Base-by-base conservation (phyloP, 768 basidiomycete genomes). In the Panus rudis region DNA sequence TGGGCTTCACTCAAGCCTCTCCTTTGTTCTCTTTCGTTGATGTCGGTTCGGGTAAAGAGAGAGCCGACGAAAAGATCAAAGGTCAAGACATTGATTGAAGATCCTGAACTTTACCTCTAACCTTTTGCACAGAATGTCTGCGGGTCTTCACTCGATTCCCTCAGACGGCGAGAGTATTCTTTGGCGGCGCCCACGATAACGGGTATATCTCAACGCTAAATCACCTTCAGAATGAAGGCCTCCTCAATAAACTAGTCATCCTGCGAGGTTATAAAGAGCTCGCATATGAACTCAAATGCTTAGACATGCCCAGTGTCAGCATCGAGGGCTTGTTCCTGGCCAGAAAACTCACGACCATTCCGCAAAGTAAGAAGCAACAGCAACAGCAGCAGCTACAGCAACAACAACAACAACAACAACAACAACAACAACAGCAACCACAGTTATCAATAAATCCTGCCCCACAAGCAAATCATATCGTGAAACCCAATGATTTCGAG, bases 131-230 rank as follows among this genome's bases (percentile, higher is more conserved):
- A 60, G 62, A 72, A 48, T 72, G 72, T 51, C 67, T 84, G 24
- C 73, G 78, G 51, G 75, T 79, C 46, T 78, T 79, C 52, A 75
- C 78, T 34, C 73, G 71, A 37, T 53, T 59, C 49, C 66, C 67
- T 4, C 70, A 69, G 44, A 67, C 60, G 8, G 50, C 56, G 2
- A 60, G 56, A 39, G 61, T 71, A 12, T 68, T 68, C 57, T 68
- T 71, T 32, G 70, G 66, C 16, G 61, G 63, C 13, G 59, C 59
- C 3, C 69, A 71, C 48, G 69, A 71, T 50, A 68, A 67, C 48
- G 68, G 69, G 4, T 70, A 70, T 52, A 55, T 58, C 24, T 59
- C 67, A 14, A 64, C 61, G 7, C 56, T 71, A 23, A 63, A 57
- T 25, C 53, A 56, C 41, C 52, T 71, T 16, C 55, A 63, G 44